phyloP scores from a whole-genome alignment of 2,329 filamentous ascomycete species.

The Colletotrichum shisoi region DNA sequence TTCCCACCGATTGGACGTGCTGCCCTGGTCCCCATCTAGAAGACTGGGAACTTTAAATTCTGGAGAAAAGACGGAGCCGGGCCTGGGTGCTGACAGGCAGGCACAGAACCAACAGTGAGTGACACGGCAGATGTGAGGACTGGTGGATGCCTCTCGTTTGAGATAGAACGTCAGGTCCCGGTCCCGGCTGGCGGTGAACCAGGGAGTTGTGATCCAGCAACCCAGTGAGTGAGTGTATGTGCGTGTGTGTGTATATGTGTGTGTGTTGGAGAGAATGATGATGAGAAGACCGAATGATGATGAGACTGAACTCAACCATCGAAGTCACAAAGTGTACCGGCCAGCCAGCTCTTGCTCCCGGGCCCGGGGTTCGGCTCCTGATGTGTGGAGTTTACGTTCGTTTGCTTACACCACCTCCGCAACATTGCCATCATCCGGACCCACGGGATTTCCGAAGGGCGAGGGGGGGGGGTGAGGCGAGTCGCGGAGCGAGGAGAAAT shows the following conservation, averaged over 20 bases:
- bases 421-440: slow-evolving; percentile 16
- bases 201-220: background rate
- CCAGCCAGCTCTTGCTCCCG: background rate
- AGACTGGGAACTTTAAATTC: slow-evolving; percentile 37
- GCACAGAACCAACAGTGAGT: slow-evolving; percentile 15
- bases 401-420: background rate
- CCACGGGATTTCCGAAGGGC: slow-evolving; percentile 18
- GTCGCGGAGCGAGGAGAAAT: slow-evolving; percentile 24
- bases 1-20: slow-evolving; percentile 28
- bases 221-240: background rate
- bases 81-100: slow-evolving; percentile 32
- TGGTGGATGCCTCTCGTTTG: slow-evolving; percentile 31
- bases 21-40: slow-evolving; percentile 29
- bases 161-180: slow-evolving; percentile 36
- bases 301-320: background rate
- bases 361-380: background rate
- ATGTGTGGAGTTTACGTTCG: background rate
- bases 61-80: slow-evolving; percentile 12
- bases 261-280: too few species aligned
- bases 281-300: background rate
- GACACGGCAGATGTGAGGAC: slow-evolving; percentile 8
- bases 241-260: too few species aligned
- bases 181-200: slow-evolving; percentile 30
- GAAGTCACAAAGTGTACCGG: background rate
- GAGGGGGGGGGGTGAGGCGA: slow-evolving; percentile 15